Evolutionary conservation across 148 eudicot species (phyloP), one percentile per base, ranked within the genome.

Genomic region (Linanthus parryae): DNA sequence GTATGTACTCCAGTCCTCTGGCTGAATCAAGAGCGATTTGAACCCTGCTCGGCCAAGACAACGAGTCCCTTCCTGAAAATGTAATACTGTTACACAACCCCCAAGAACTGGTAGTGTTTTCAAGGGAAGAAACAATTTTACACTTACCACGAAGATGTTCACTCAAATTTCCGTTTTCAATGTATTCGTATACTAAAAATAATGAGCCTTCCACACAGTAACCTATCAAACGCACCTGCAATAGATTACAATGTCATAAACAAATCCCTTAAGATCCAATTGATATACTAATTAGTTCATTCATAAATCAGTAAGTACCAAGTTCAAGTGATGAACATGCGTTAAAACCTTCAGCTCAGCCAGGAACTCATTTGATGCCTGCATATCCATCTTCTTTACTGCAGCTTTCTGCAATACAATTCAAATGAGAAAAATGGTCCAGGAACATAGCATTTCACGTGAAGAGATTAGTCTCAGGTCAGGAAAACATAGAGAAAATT

Each of bases 1-100:
- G 98, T 33, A 92, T 92, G 61, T 92, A 92, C 56, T 92, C 98
- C 57, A 92, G 96, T 28, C 98, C 98, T 72, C 98, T 74, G 0
- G 98, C 98, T 58, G 98, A 87, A 74, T 92, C 96, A 33, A 92
- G 81, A 31, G 98, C 98, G 54, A 92, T 83, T 72, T 92, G 98
- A 46, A 92, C 87, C 73, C 98, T 87, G 42, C 59, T 69, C 28
- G 83, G 58, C 98, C 98, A 92, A 17, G 94, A 46, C 29, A 92
- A 68, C 21, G 81, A 72, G 42, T 81, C 76, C 58, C 52, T 71
- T 37, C 51, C 95, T 91, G 70, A 22, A 19, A 49, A 34, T 8
- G 16, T 23, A n/a, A 34, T 8, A 40, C n/a, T 4, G 21, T 48
- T 16, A 16, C 25, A 8, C 48, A 3, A 0, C 36, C 44, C 29